Base-by-base conservation (phyloP, 2,329 filamentous ascomycete genomes). In the Hymenoscyphus occultus region DNA sequence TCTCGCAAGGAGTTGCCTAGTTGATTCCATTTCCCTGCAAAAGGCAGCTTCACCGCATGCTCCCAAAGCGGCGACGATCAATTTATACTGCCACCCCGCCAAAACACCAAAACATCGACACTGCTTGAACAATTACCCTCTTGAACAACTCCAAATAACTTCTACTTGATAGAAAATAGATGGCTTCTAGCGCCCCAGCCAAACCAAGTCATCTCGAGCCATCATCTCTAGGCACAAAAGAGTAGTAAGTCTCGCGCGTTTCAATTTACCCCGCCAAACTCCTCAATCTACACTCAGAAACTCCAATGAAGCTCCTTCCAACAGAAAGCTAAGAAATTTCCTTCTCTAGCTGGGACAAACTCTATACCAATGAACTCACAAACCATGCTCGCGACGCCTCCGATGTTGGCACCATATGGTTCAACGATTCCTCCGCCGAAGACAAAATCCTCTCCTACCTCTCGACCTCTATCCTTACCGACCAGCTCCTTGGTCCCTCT, bases 351-450 rank as follows among this genome's bases (percentile, higher is more conserved):
- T 93, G 90, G 90, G 88, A 94, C 77, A 80, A 79, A 22, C 85
- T 92, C 68, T 95, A 96, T 81, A 80, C 82, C 0, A 83, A 81
- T 70, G 90, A 95, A 77, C 81, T 92, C 62, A 76, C 80, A 66
- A 94, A 95, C 79, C 86, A 93, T 77, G 79, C 85, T 62, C 77
- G 84, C 68, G 87, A 96, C 78, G 86, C 91, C 10, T 78, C 84
- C 64, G 91, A 97, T 80, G 90, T 90, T 66, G 94, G 94, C 70
- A 96, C 93, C 39, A 88, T 95, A 72, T 99, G 95, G 95, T 99
- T 99, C 83, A 90, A 93, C 76, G 95, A 98, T 79, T 91, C 92
- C 39, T 87, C 90, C 74, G 95, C 95, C 67, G 92, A 97, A 74
- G 83, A 88, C 68, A 93, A 93, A 74, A 87, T 96, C 66, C 78